These are phyloP conservation scores for Macaranga tanarius DNA, from an alignment of 441 rosid species.

Conservation along the genomic window DNA sequence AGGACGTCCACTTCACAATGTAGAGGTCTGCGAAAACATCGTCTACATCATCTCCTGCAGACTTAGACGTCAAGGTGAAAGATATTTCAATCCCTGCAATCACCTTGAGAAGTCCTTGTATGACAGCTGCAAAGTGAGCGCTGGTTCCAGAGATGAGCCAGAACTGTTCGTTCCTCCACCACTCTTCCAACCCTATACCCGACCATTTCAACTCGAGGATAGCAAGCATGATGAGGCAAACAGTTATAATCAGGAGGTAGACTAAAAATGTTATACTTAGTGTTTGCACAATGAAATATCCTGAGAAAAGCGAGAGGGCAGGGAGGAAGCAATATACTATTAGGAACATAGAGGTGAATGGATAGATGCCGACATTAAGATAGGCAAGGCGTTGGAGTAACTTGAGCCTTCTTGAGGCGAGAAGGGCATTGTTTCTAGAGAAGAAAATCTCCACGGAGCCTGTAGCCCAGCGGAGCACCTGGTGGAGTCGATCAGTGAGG, in stretches of 20 bases:
- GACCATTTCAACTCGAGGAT: slow-evolving; percentile 83
- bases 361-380: slow-evolving; percentile 77
- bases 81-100: slow-evolving; percentile 91
- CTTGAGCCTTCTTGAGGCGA: slow-evolving; percentile 57
- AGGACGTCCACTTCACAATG: slow-evolving; percentile 73
- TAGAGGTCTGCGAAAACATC: slow-evolving; percentile 76
- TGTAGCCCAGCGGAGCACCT: slow-evolving; percentile 87
- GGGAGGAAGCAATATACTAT: slow-evolving; percentile 89
- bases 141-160: slow-evolving; percentile 85
- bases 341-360: slow-evolving; percentile 83
- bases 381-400: slow-evolving; percentile 80
- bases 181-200: slow-evolving; percentile 72
- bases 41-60: slow-evolving; percentile 68
- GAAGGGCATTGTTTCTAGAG: slow-evolving; percentile 78
- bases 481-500: slow-evolving; percentile 83
- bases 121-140: slow-evolving; percentile 74
- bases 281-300: slow-evolving; percentile 69
- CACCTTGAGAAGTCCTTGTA: slow-evolving; percentile 76
- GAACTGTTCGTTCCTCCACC: slow-evolving; percentile 97
- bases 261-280: slow-evolving; percentile 54
- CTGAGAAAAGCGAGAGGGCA: slow-evolving; percentile 85
- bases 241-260: slow-evolving; percentile 58
- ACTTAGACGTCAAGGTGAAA: slow-evolving; percentile 76
- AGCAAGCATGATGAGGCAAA: slow-evolving; percentile 61
- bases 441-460: slow-evolving; percentile 92